phyloP scores from a whole-genome alignment of 2,329 filamentous ascomycete species.

The Colletotrichum theobromicola region DNA sequence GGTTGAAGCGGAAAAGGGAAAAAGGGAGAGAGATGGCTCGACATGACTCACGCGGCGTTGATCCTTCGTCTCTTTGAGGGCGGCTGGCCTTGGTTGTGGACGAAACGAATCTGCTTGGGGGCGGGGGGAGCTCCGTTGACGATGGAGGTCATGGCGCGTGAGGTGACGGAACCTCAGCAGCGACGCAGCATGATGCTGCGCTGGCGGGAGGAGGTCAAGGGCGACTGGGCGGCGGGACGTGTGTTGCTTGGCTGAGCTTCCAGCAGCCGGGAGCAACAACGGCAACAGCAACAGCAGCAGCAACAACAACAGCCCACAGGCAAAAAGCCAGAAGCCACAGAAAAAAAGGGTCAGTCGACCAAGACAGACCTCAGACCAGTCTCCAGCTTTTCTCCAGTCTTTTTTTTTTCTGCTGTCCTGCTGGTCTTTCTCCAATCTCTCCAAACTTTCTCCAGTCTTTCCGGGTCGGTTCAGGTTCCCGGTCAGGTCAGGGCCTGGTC shows the following conservation, averaged over 20 bases:
- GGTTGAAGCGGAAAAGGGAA: not conserved
- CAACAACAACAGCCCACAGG: not conserved
- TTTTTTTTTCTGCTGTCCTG: not conserved
- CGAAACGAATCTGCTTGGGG: constrained; percentile 74
- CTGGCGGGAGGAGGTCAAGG: not conserved
- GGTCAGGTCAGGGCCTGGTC: constrained; percentile 1
- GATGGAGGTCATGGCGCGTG: constrained; percentile 28
- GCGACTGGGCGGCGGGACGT: not conserved
- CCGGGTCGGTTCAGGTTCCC: not conserved
- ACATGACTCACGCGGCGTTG: constrained; percentile 71
- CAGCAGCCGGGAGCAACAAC: not conserved
- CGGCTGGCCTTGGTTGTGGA: constrained; percentile 82
- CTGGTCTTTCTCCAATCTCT: not conserved
- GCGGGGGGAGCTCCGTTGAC: constrained; percentile 47
- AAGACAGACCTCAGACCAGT: not conserved
- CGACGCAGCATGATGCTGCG: constrained; percentile 21
- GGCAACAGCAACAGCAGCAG: not conserved
- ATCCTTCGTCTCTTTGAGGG: constrained; percentile 80
- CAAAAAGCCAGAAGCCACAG: not conserved
- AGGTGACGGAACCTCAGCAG: constrained; percentile 18
- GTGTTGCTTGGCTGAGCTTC: not conserved
- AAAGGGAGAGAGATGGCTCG: not conserved
- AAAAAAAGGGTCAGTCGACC: not conserved
- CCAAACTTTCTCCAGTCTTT: not conserved
- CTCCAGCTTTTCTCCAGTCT: not conserved